Evolutionary conservation across 2,329 filamentous ascomycete genomes (phyloP).

Genomic region (Aspergillus puulaauensis): DNA sequence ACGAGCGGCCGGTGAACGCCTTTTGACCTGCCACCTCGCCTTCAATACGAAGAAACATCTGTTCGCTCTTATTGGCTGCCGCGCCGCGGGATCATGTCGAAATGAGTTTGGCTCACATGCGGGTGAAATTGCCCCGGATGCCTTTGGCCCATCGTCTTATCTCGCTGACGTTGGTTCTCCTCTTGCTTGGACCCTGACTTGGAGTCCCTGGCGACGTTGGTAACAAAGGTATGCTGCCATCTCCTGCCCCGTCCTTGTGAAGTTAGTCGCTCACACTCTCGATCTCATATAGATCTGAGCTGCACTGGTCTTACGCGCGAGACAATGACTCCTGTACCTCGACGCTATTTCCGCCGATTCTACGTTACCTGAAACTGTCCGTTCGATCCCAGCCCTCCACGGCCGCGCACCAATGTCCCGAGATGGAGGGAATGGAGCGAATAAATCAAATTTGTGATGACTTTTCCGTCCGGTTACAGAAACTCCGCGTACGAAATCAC

Average conservation of each 20-base stretch:
- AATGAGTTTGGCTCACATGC: neutral
- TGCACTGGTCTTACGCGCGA: neutral
- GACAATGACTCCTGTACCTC: neutral
- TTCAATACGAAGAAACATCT: neutral
- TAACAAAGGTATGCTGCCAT: neutral
- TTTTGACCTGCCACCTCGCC: neutral
- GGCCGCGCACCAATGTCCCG: neutral
- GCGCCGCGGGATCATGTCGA: neutral
- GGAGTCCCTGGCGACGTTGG: neutral
- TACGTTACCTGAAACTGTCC: neutral
- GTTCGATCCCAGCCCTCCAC: neutral
- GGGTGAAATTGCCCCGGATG: slow-evolving; percentile 1
- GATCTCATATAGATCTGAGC: neutral
- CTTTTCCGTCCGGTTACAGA: slow-evolving; percentile 5
- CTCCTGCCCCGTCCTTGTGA: neutral
- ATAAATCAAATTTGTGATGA: slow-evolving; percentile 14
- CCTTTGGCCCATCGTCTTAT: neutral
- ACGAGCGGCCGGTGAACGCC: neutral
- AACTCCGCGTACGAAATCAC: slow-evolving; percentile 7
- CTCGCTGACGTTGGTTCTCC: neutral
- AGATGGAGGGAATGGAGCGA: neutral
- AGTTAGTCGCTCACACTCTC: neutral
- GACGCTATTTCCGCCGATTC: neutral
- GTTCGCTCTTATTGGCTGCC: neutral
- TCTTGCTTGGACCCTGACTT: neutral